Evolutionary conservation across 768 basidiomycete genomes (phyloP).

Genomic region (Polyporus arcularius): DNA sequence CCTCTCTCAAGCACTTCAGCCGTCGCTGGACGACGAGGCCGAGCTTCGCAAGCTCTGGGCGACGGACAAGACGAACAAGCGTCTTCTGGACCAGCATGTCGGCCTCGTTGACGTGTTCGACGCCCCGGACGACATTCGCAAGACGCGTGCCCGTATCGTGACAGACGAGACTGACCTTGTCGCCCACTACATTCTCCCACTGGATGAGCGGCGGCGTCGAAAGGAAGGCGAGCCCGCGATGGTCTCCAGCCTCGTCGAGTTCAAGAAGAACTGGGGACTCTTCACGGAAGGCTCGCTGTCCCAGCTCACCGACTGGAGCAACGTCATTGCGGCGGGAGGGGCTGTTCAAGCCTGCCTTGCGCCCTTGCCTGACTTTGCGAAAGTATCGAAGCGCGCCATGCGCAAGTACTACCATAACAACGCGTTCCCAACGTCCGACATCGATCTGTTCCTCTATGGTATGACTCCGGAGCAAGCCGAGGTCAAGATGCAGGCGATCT

Average conservation of each 20-base stretch:
- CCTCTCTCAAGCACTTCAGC: constrained; percentile 42
- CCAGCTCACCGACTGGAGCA: constrained; percentile 61
- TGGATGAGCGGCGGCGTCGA: constrained; percentile 45
- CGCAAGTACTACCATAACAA: constrained; percentile 58
- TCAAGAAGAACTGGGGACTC: constrained; percentile 63
- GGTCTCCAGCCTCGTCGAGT: constrained; percentile 53
- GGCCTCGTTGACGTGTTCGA: constrained; percentile 63
- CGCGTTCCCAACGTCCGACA: constrained; percentile 61
- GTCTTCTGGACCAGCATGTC: constrained; percentile 50
- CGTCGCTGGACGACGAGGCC: constrained; percentile 58
- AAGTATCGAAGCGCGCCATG: constrained; percentile 54
- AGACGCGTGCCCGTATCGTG: constrained; percentile 52
- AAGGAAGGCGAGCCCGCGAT: constrained; percentile 52
- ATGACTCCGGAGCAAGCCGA: constrained; percentile 62
- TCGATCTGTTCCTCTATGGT: constrained; percentile 66
- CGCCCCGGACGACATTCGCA: constrained; percentile 48
- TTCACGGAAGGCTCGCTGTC: constrained; percentile 65
- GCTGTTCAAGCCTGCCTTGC: constrained; percentile 58
- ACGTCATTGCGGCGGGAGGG: constrained; percentile 64
- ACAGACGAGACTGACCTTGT: constrained; percentile 44
- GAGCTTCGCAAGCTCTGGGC: constrained; percentile 58
- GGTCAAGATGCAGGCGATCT: constrained; percentile 57
- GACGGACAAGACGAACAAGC: constrained; percentile 46
- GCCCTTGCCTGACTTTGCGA: constrained; percentile 49
- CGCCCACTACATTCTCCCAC: constrained; percentile 55